Evolutionary conservation across 257 asterid species (phyloP).

Genomic region (Gentiana macrophylla): DNA sequence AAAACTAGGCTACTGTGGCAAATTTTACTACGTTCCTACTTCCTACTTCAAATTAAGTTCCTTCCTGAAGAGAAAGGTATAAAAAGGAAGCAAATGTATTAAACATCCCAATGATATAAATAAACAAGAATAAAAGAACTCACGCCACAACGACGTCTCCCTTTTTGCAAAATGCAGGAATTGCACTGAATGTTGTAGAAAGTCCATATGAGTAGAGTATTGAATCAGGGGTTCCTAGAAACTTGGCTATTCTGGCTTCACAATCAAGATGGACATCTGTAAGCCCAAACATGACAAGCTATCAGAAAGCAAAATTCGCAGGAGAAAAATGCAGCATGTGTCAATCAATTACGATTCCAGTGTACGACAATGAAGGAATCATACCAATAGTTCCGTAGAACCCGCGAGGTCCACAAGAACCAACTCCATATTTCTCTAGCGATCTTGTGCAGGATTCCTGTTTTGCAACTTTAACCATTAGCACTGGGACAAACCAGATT

Average conservation of each 20-base stretch:
- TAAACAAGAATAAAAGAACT: conserved; percentile 22
- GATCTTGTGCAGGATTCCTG: conserved; percentile 91
- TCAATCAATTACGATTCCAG: background rate
- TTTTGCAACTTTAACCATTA: conserved; percentile 15
- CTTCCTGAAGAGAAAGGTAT: too few relatives aligned
- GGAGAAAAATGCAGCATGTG: conserved; percentile 1
- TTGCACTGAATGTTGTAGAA: conserved; percentile 94
- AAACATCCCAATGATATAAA: too few relatives aligned
- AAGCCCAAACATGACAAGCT: conserved; percentile 8
- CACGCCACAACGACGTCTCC: conserved; percentile 89
- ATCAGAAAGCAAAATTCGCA: conserved; percentile 5
- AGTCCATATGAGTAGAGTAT: conserved; percentile 89
- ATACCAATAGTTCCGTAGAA: conserved; percentile 98
- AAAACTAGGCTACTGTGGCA: too few relatives aligned
- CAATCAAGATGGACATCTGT: conserved; percentile 97
- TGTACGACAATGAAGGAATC: conserved; percentile 6
- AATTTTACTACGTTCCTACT: too few relatives aligned
- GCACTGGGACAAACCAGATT: conserved; percentile 8
- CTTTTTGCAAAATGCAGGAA: conserved; percentile 95
- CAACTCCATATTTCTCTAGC: conserved; percentile 96
- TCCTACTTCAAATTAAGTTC: too few relatives aligned
- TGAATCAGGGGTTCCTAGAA: conserved; percentile 90
- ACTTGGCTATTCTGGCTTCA: conserved; percentile 84
- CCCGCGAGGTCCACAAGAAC: conserved; percentile 99
- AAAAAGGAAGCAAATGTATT: too few relatives aligned